A percentile compares a stretch with the other conserved stretches of the same genome.
Conservation (phyloP, 169 alveolate species). For the Cryptosporidium viatorum region DNA sequence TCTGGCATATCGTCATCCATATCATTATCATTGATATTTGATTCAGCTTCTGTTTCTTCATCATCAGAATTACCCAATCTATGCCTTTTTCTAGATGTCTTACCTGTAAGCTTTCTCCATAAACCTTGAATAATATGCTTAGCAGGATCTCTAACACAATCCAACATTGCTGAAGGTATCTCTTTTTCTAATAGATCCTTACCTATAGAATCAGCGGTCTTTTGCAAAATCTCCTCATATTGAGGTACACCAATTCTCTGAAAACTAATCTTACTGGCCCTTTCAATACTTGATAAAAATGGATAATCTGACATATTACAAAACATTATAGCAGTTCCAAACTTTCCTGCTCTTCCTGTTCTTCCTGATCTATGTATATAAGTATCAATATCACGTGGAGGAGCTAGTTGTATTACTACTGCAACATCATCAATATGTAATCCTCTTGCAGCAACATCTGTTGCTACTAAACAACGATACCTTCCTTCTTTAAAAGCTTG, state of each 20-base stretch:
- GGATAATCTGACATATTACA: slow-evolving; percentile 69
- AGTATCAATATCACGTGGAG: slow-evolving; percentile 88
- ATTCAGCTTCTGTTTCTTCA: slow-evolving; percentile 30
- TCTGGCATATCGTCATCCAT: slow-evolving; percentile 33
- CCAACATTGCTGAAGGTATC: slow-evolving; percentile 27
- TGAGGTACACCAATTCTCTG: slow-evolving; percentile 79
- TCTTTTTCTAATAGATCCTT: slow-evolving; percentile 36
- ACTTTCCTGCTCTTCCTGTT: slow-evolving; percentile 89
- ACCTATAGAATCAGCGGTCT: slow-evolving; percentile 57
- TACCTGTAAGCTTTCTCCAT: slow-evolving; percentile 33
- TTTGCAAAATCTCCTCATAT: slow-evolving; percentile 57
- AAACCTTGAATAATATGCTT: slow-evolving; percentile 31
- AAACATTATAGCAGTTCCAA: slow-evolving; percentile 84
- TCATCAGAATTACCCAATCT: slow-evolving; percentile 15
- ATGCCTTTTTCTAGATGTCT: slow-evolving; percentile 28
- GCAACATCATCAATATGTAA: slow-evolving; percentile 90
- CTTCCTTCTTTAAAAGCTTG: slow-evolving; percentile 87
- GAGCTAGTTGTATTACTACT: slow-evolving; percentile 88
- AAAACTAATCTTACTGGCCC: slow-evolving; percentile 54
- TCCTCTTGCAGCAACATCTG: slow-evolving; percentile 94
- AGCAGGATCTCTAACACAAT: slow-evolving; percentile 35
- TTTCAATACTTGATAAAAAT: slow-evolving; percentile 73
- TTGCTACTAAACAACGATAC: slow-evolving; percentile 88
- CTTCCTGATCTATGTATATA: slow-evolving; percentile 90
- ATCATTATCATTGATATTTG: slow-evolving; percentile 1